Evolutionary conservation across 192 early-diverging fungal species (phyloP).

Genomic region (Backusella tuberculispora): DNA sequence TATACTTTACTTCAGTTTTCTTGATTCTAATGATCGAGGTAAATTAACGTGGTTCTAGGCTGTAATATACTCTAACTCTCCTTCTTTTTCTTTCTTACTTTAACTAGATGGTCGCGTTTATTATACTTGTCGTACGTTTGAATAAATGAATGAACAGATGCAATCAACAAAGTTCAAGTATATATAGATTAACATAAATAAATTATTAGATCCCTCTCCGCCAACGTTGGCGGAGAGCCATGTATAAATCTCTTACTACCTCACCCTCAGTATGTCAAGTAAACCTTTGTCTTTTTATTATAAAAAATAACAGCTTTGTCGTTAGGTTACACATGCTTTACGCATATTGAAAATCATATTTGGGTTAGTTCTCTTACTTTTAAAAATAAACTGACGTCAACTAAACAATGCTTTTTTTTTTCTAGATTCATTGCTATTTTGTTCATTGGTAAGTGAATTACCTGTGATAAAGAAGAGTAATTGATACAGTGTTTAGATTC

Average conservation of each 20-base stretch:
- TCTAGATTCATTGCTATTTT: constrained; percentile 59
- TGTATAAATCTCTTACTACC: constrained; percentile 51
- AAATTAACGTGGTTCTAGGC: not conserved
- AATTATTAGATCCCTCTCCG: constrained; percentile 52
- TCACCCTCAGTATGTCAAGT: constrained; percentile 43
- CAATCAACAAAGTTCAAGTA: not conserved
- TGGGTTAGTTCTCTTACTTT: constrained; percentile 42
- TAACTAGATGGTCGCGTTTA: constrained; percentile 29
- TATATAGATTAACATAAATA: not conserved
- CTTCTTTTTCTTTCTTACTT: not conserved
- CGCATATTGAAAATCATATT: constrained; percentile 54
- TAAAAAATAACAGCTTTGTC: not conserved
- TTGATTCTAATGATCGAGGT: constrained; percentile 32
- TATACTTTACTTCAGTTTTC: constrained; percentile 33
- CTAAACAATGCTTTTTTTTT: not conserved
- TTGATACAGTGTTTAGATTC: constrained; percentile 43
- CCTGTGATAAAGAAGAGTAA: not conserved
- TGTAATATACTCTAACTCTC: not conserved
- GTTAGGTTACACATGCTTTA: constrained; percentile 37
- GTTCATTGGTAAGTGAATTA: constrained; percentile 52
- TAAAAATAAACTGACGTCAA: not conserved
- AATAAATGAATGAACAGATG: not conserved
- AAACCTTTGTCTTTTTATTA: not conserved
- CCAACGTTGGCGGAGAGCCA: constrained; percentile 51
- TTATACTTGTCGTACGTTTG: constrained; percentile 29